A percentile compares a stretch with the other conserved stretches of the same genome.
phyloP scores from a whole-genome alignment of 2,329 filamentous ascomycete genomes.

The Cryphonectria parasitica region DNA sequence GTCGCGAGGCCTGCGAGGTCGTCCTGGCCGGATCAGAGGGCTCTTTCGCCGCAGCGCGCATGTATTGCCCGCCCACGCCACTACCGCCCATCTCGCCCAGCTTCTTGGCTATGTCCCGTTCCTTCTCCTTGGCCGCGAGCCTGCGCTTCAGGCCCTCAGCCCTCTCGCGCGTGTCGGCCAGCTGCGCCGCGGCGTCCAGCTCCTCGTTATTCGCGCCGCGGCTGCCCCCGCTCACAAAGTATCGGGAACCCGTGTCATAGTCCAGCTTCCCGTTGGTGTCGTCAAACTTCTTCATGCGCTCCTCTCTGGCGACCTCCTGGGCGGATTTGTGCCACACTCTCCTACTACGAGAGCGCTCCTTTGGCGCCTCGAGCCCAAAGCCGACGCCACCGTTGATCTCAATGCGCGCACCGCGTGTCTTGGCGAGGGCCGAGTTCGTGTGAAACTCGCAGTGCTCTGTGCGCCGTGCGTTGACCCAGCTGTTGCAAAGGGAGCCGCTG shows the following conservation, averaged over 20 bases:
- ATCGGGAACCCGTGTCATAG: conserved; percentile 59
- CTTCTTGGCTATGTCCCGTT: conserved; percentile 71
- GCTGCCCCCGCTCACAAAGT: conserved; percentile 51
- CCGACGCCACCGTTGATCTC: conserved; percentile 70
- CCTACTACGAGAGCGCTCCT: conserved; percentile 28
- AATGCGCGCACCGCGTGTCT: conserved; percentile 67
- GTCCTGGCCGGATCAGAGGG: conserved; percentile 17
- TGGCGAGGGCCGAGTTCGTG: conserved; percentile 78
- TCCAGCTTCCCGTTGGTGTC: conserved; percentile 54
- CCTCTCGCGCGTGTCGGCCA: conserved; percentile 60
- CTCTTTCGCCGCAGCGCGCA: conserved; percentile 47
- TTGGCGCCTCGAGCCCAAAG: conserved; percentile 40
- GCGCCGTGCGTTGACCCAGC: conserved; percentile 86
- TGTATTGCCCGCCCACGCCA: conserved; percentile 72
- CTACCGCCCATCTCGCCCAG: conserved; percentile 63
- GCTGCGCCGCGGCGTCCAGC: conserved; percentile 35
- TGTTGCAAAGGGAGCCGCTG: conserved; percentile 77
- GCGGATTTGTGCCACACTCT: conserved; percentile 34
- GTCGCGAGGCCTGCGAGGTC: conserved; percentile 25
- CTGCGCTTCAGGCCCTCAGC: conserved; percentile 69
- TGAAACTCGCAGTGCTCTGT: conserved; percentile 95
- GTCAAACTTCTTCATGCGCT: conserved; percentile 33
- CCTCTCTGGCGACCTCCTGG: conserved; percentile 33
- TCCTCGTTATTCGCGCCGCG: conserved; percentile 44
- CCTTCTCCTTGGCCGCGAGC: conserved; percentile 70